Evolutionary conservation across 164 flowering plant species (phyloP), one percentile per base, ranked within the genome.

Genomic region (Taxillus chinensis): DNA sequence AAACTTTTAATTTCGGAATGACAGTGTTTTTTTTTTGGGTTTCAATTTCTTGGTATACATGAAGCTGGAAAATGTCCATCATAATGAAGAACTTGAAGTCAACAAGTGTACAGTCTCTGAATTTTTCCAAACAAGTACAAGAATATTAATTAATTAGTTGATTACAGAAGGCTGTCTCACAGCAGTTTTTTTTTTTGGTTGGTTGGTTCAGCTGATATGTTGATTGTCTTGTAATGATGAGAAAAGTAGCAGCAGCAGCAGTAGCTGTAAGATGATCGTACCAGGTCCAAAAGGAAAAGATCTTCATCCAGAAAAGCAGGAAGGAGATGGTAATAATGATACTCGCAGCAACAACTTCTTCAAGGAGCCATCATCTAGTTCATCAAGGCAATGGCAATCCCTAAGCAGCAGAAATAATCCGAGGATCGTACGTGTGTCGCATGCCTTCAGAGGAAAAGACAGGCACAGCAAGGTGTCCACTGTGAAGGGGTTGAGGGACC

Each of bases 381-480:
- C 78, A 42, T 27, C 27, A 27, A 70, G 82, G 56, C 78, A 72
- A 46, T 79, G 80, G 79, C 59, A 75, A 39, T 75, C 64, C 43
- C 70, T 77, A 50, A 67, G 80, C 59, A 79, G 77, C n/a, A 27
- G 27, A 27, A 27, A 27, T 27, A 27, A 27, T 27, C 83, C 83
- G 37, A 68, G 83, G 52, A 79, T 79, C 16, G 80, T 79, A 1
- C 71, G 83, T 2, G 83, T 79, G 2, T 77, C 81, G 0, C 77
- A 75, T 12, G 17, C 69, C 10, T 79, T 75, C 14, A 80, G 83
- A 58, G 80, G 83, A 3, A 79, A 79, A 69, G 83, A 79, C 39
- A 70, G 61, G 38, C 62, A 41, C 49, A 40, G 37, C 49, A 41
- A 59, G 49, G 45, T 59, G 37, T 41, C 12, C 62, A 41, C 58